Base-by-base conservation (phyloP, 768 basidiomycete genomes). In the Lyophyllum atratum region DNA sequence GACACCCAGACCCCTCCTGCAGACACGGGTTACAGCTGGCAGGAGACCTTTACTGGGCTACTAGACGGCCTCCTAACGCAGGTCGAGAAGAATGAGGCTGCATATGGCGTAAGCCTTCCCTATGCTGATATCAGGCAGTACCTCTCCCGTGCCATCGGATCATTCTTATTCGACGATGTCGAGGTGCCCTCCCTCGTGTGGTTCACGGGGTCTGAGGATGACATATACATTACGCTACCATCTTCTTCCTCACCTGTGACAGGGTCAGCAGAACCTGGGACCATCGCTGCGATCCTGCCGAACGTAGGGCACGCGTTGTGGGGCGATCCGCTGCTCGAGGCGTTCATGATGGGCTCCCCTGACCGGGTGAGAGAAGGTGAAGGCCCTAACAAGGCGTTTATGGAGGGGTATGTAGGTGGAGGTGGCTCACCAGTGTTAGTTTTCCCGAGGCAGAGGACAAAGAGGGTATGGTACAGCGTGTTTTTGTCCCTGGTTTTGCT, bases 291-390 rank as follows among this genome's bases (percentile, higher is more conserved):
- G n/a, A 76, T 86, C 56, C 74, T 84, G 50, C 74, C 85, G 33
- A 73, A 74, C 61, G 49, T 85, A 59, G 64, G 78, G 1, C 83
- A 81, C 60, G 85, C 87, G 12, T 60, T 91, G 22, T 92, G 87
- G 84, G 90, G 88, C 26, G 90, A 92, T 66, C 90, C 90, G 10
- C 70, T 92, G 37, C 76, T 90, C 34, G 90, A 92, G 68, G 74
- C 79, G 4, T 78, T 85, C 62, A 87, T 91, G 74, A 64, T 83
- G 46, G 74, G 61, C 14, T 28, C 52, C 9, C 56, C 56, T 14
- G 55, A 54, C 5, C 47, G 29, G 8, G 40, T 55, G 19, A 52
- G 39, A 22, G 33, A 40, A 12, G 60, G 76, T 0, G 72, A 74
- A 0, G 76, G 74, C 12, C 81, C 82, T 17, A 79, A 73, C 40